Base-by-base conservation (phyloP, 2,329 filamentous ascomycete genomes). In the Alternaria triticimaculans region DNA sequence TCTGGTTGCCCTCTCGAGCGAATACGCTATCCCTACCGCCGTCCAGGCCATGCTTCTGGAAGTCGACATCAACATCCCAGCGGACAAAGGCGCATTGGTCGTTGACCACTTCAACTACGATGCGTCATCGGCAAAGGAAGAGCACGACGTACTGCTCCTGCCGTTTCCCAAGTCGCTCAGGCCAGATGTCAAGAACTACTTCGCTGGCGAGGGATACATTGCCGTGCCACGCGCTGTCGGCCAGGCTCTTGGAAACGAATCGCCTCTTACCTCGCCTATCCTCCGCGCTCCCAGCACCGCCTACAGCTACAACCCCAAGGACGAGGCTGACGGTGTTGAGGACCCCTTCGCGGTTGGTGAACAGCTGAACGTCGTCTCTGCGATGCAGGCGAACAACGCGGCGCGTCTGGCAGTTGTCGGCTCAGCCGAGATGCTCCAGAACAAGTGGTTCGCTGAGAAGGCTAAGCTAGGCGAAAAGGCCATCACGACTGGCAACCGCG, bases 41-140 rank as follows among this genome's bases (percentile, higher is more conserved):
- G 83, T 97, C 72, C 89, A 89, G 69, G 91, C 91, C 45, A 86
- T 97, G 60, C 91, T 98, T 55, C 84, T 92, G 74, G 94, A 98
- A 82, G 86, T 97, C 79, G 95, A 97, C 78, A 92, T 99, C 76
- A 86, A 90, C 70, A 88, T 97, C n/a, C 93, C 96, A 43, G 83
- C 88, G 37, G 95, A 97, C 81, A 92, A 94, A 75, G 93, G 91
- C 60, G 90, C 92, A 61, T 85, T 95, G 62, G 91, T 97, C 6
- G 90, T 98, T 65, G 96, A 98, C 82, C 96, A 99, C 85, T 97
- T 98, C 88, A 92, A 93, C 84, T 96, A 96, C 82, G 95, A 98
- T 76, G 85, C 87, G 60, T 72, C 87, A 30, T 93, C 91, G 44
- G 91, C 95, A 5, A 77, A 89, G 54, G 94, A 97, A 68, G 88